Evolutionary conservation across 176 grass and related monocot genomes (phyloP), one percentile per base, ranked within the genome.

Genomic region (Oropetium thomaeum): DNA sequence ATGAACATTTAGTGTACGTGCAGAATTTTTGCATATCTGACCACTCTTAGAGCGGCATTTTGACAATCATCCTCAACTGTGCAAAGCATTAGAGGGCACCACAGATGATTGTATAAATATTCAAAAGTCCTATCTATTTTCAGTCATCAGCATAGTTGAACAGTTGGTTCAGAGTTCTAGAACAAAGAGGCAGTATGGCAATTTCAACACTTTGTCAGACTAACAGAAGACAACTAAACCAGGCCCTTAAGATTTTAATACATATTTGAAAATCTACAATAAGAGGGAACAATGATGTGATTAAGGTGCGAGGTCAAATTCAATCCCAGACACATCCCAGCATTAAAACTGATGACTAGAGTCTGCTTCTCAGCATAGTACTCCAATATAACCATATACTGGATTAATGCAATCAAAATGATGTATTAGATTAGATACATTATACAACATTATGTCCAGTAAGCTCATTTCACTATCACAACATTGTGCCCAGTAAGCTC

Each of bases 361-460:
- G 22, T 29, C 28, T 20, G 61, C 8, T 69, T 54, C 45, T 53
- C 60, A 51, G 45, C 8, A 53, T 2, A 42, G 7, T 16, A 32
- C 1, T 47, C 43, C 75, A 39, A 34, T 22, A 37, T 2, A 62
- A 75, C 15, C 10, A 62, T 16, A 55, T 35, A 48, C 25, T 60
- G 30, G 26, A 52, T 22, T 52, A 38, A 20, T 26, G 33, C 4
- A 60, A 74, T 59, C 27, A 37, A 3, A 19, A 69, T 22, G 30
- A 19, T 60, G 30, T 22, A 52, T 20, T 57, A 57, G 14, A 67
- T 82, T 75, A 68, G 9, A 71, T 49, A 31, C 27, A 71, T 80
- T 57, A 37, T 27, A 69, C 9, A 19, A 55, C 19, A 49, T 26
- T 19, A 6, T 33, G 26, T 19, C 22, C 20, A 43, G 32, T 76